A percentile compares a stretch with the other conserved stretches of the same genome.
phyloP scores from a whole-genome alignment of 371 early-diverging fungal genomes.

The Dinochytrium kinnereticum region DNA sequence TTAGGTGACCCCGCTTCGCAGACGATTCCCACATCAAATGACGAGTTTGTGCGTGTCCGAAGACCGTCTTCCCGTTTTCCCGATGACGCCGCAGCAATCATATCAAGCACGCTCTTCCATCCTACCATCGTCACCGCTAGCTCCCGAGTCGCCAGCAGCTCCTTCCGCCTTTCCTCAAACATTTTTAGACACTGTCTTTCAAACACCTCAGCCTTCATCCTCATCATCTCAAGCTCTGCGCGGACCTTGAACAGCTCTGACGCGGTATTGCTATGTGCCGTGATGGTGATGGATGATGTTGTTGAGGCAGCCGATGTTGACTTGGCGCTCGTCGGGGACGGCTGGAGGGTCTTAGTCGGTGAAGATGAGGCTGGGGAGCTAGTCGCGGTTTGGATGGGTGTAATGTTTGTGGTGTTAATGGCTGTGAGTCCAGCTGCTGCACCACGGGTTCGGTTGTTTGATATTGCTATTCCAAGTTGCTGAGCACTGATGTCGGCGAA shows the following conservation, averaged over 20 bases:
- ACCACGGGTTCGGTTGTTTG: neutral
- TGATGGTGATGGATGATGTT: no score
- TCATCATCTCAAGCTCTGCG: neutral
- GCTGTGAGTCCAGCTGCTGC: no score
- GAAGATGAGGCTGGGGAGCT: neutral
- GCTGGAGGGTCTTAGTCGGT: neutral
- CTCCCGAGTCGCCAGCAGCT: neutral
- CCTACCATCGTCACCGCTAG: conserved; percentile 5
- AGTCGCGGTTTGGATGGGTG: no score
- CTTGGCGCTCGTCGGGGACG: neutral
- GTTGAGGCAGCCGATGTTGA: neutral
- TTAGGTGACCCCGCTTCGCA: no score
- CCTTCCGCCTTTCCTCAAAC: neutral
- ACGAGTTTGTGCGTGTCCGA: no score
- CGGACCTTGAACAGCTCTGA: neutral
- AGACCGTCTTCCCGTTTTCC: neutral
- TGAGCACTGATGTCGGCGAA: conserved; percentile 14
- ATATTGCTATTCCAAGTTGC: conserved; percentile 2
- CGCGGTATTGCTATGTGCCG: no score
- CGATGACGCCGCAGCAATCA: neutral
- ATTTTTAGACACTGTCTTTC: neutral
- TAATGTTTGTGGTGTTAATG: neutral
- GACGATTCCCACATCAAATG: no score
- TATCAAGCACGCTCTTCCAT: conserved; percentile 7
- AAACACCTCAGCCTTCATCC: neutral